Base-by-base conservation (phyloP, 2,329 filamentous ascomycete species). In the Esteya vermicola region DNA sequence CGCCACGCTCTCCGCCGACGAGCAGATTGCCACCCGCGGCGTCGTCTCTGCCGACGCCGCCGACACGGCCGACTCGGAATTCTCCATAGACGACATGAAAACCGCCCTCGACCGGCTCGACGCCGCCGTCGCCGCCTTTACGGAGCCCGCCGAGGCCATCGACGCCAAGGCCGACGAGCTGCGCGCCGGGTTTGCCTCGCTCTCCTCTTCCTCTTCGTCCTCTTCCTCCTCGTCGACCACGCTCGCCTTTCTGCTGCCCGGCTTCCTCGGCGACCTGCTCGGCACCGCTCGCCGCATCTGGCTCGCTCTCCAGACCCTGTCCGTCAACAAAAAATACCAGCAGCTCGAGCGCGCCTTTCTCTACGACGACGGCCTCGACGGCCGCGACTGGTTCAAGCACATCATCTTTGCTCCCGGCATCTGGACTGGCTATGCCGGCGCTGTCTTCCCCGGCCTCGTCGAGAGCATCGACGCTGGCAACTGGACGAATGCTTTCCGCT, bases 401-500 rank as follows among this genome's bases (percentile, higher is more conserved):
- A 39, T 45, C 13, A 28, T 47, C 9, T 50, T 44, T 38, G 39
- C 86, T 1, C 85, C 85, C 0, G 85, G 85, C 0, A 58, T 86
- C 30, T 93, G 85, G 84, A 93, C 85, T 0, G 86, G 85, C 1
- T 93, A 94, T 56, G 66, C 85, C 0, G 86, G 85, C 52, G 71
- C 72, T 74, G 74, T 78, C 13, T 78, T 75, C 56, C 75, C 75
- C 0, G 73, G 75, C 0, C 57, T 79, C 34, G 63, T 69, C 13
- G 75, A 80, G 55, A 75, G 71, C 40, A 76, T 80, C 43, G 72
- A 78, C 42, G 59, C 61, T 13, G 65, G 68, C 48, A 70, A 79
- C 51, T 78, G 66, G 50, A 57, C 53, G 14, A 75, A 75, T 43
- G 75, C 72, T 0, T 49, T 68, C 33, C 70, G 66, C 51, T 80